phyloP scores from a whole-genome alignment of 1,284 basidiomycete species.

The Omphalotus olearius region DNA sequence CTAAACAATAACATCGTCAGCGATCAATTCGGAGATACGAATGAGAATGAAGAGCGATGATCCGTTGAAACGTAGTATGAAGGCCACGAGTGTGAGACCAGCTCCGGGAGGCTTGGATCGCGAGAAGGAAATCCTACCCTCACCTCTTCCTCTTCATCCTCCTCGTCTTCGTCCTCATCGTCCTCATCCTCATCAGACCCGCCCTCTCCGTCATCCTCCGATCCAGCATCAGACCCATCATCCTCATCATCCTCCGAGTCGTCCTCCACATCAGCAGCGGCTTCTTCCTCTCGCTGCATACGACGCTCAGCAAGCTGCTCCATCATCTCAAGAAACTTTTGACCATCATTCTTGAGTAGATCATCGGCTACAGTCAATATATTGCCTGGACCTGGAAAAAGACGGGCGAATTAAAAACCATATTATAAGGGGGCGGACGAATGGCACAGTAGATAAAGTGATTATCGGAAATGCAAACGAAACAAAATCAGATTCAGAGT shows the following conservation, averaged over 20 bases:
- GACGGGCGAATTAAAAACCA: neutral
- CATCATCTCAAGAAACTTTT: conserved; percentile 99
- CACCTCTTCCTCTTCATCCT: conserved; percentile 50
- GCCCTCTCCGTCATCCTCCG: conserved; percentile 46
- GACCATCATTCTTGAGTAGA: conserved; percentile 95
- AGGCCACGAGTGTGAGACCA: too few species aligned
- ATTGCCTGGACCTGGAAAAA: conserved; percentile 61
- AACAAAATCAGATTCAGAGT: neutral
- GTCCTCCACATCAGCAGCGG: conserved; percentile 61
- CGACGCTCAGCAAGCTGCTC: conserved; percentile 95
- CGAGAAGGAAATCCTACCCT: conserved; percentile 16
- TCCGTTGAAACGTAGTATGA: neutral
- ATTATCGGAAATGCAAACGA: neutral
- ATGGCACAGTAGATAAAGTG: too few species aligned
- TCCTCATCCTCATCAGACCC: conserved; percentile 49
- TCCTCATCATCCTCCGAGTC: conserved; percentile 25
- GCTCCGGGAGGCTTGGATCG: neutral
- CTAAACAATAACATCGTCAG: conserved; percentile 30
- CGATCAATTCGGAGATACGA: neutral
- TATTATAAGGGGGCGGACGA: neutral
- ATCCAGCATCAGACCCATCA: conserved; percentile 25
- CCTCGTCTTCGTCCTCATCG: conserved; percentile 42
- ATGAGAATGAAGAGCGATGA: neutral
- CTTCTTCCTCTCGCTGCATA: conserved; percentile 91
- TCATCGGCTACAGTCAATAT: conserved; percentile 99